phyloP scores from a whole-genome alignment of 2,329 filamentous ascomycete genomes.

The Coniochaeta sp. region DNA sequence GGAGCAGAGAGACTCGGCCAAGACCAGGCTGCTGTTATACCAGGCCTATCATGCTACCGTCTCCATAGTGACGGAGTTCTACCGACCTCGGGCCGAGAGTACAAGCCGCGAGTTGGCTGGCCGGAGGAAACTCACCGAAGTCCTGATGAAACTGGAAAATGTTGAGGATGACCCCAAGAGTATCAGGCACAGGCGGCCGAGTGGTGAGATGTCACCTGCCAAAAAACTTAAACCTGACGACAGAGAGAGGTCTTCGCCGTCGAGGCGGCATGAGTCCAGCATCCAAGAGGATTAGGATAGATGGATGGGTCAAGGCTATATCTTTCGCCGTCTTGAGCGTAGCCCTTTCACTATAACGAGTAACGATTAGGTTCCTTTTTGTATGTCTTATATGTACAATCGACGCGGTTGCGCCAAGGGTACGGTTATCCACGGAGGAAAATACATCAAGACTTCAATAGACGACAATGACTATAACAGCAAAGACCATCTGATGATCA shows the following conservation, averaged over 20 bases:
- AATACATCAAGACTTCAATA: too few species aligned
- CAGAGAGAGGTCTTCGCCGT: conserved; percentile 1
- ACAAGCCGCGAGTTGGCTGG: conserved; percentile 44
- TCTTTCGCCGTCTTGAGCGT: too few species aligned
- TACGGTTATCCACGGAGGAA: too few species aligned
- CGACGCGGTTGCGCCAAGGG: too few species aligned
- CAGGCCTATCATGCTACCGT: conserved; percentile 49
- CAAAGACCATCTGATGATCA: neutral
- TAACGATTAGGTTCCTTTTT: too few species aligned
- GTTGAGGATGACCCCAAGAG: conserved; percentile 20
- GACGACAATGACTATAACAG: neutral
- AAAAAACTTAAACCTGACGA: conserved; percentile 31
- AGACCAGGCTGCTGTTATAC: conserved; percentile 46
- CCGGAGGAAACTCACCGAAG: conserved; percentile 39
- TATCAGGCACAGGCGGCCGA: conserved; percentile 25
- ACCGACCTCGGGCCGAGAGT: conserved; percentile 40
- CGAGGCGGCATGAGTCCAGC: neutral
- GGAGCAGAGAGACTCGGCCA: conserved; percentile 24
- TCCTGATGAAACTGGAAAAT: conserved; percentile 37
- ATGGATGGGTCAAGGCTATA: neutral
- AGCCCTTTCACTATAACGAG: too few species aligned
- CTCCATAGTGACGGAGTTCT: conserved; percentile 47
- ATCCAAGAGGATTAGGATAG: neutral
- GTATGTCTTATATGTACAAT: too few species aligned
- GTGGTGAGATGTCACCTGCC: conserved; percentile 32